Conservation (phyloP, 2,329 filamentous ascomycete species). For the Triangularia setosa region DNA sequence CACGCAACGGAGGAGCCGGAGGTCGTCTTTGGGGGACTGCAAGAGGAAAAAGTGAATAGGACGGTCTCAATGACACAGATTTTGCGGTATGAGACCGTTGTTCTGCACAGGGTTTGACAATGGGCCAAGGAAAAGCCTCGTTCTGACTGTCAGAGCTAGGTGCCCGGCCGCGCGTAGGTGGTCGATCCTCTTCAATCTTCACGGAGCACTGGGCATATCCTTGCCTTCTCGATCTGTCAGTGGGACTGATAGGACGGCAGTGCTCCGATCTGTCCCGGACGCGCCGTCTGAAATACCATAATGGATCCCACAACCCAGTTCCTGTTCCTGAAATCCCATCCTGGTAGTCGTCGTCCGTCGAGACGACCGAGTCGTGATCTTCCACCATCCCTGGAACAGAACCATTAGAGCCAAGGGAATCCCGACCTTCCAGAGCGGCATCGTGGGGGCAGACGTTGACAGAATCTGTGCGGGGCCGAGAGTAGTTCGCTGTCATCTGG, state of each 20-base stretch:
- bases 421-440: conserved; percentile 31
- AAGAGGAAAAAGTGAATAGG: conserved; percentile 23
- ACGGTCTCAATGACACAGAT: conserved; percentile 8
- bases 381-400: conserved; percentile 49
- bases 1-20: neutral
- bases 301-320: conserved; percentile 46
- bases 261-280: conserved; percentile 5
- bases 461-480: conserved; percentile 31
- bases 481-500: conserved; percentile 30
- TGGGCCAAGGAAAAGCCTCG: neutral
- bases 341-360: conserved; percentile 45
- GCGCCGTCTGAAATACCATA: conserved; percentile 36
- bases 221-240: neutral
- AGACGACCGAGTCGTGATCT: conserved; percentile 49
- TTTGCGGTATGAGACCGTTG: conserved; percentile 14
- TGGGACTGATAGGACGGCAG: conserved; percentile 9
- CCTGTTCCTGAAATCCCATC: conserved; percentile 39
- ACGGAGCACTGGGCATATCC: conserved; percentile 1
- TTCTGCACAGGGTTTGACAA: neutral
- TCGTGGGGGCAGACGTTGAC: conserved; percentile 27
- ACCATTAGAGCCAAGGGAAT: conserved; percentile 43
- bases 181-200: neutral
- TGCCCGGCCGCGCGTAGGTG: neutral
- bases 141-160: conserved; percentile 4
- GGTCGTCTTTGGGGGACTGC: neutral